A percentile compares a stretch with the other conserved stretches of the same genome.
Conservation (phyloP, 345 rosid species). For the Dimocarpus longan region DNA sequence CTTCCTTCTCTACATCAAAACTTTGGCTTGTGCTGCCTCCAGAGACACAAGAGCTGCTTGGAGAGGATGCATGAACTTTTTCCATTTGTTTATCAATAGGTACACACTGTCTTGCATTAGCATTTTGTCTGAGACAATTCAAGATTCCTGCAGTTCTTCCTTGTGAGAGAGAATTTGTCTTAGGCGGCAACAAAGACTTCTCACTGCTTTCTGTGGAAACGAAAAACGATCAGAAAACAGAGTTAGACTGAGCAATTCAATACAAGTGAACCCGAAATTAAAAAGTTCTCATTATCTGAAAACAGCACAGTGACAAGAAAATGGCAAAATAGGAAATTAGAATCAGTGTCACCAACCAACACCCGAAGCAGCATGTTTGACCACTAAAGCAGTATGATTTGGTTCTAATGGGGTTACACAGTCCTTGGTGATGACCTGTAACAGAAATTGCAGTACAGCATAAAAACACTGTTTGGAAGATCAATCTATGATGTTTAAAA, state of each 20-base stretch:
- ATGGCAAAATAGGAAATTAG: neutral
- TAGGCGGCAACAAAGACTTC: slow-evolving; percentile 26
- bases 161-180: slow-evolving; percentile 26
- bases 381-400: slow-evolving; percentile 29
- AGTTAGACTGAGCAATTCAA: neutral
- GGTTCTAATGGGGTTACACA: slow-evolving; percentile 27
- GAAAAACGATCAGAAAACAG: neutral
- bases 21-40: slow-evolving; percentile 30
- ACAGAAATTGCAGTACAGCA: slow-evolving; percentile 10
- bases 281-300: neutral
- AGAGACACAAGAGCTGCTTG: slow-evolving; percentile 15
- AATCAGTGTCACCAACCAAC: slow-evolving; percentile 34
- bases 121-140: slow-evolving; percentile 43
- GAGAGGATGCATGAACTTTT: slow-evolving; percentile 15
- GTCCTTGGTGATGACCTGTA: slow-evolving; percentile 72
- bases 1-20: slow-evolving; percentile 30
- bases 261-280: neutral
- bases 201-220: slow-evolving; percentile 38
- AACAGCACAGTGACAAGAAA: neutral
- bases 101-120: slow-evolving; percentile 26
- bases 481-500: neutral
- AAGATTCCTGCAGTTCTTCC: slow-evolving; percentile 52
- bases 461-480: neutral
- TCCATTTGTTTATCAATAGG: slow-evolving; percentile 24
- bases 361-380: slow-evolving; percentile 28